phyloP scores from a whole-genome alignment of 495 filamentous ascomycete genomes.

The Aspergillus taichungensis region DNA sequence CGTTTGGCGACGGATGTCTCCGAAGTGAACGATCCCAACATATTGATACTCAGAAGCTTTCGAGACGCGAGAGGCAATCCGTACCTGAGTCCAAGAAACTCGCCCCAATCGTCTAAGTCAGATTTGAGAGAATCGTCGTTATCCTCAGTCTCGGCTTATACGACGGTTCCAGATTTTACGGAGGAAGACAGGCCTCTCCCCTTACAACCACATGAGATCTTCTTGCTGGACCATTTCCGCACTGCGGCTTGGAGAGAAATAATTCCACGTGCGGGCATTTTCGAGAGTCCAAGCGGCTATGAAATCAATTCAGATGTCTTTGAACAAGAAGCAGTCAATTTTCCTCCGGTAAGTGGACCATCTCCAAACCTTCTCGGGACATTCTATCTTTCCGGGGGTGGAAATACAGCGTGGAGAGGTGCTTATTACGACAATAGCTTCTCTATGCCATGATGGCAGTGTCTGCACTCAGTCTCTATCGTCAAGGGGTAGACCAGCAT shows the following conservation, averaged over 20 bases:
- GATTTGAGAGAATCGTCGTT: conserved; percentile 10
- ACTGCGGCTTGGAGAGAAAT: conserved; percentile 34
- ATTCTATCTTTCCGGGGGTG: conserved; percentile 3
- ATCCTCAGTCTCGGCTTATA: conserved; percentile 4
- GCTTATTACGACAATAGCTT: conserved; percentile 31
- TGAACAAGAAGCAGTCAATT: conserved; percentile 39
- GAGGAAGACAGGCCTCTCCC: not conserved
- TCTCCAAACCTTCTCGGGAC: too few species aligned
- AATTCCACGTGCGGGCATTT: conserved; percentile 10
- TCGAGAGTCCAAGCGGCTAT: conserved; percentile 6
- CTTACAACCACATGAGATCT: conserved; percentile 1
- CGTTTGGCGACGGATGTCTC: conserved; percentile 17
- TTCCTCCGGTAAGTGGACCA: conserved; percentile 39
- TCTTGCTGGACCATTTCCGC: conserved; percentile 38
- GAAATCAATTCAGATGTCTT: conserved; percentile 36
- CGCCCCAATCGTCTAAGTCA: conserved; percentile 28
- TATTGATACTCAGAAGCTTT: conserved; percentile 40
- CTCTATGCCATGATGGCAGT: conserved; percentile 54
- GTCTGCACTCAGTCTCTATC: conserved; percentile 46
- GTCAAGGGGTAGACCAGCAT: conserved; percentile 34
- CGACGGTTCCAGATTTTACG: conserved; percentile 3
- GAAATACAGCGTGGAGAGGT: conserved; percentile 1
- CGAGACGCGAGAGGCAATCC: conserved; percentile 35
- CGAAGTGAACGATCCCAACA: conserved; percentile 29
- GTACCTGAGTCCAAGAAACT: conserved; percentile 17